Conservation (phyloP, 148 eudicot genomes). For the Silene conica region DNA sequence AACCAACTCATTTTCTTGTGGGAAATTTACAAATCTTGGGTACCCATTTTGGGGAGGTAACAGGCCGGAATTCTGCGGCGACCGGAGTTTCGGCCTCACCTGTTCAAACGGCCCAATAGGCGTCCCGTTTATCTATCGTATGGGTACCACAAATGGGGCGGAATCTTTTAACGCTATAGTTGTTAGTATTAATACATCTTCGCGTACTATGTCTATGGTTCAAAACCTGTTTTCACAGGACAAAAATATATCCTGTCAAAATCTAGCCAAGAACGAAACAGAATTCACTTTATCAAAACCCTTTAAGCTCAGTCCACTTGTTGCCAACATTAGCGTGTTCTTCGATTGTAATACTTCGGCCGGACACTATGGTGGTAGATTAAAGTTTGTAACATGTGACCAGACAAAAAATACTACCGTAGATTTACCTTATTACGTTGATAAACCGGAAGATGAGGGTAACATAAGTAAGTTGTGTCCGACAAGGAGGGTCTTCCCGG, state of each 20-base stretch:
- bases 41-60: conserved; percentile 21
- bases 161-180: not conserved
- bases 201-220: conserved; percentile 5
- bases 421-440: not conserved
- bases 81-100: not conserved
- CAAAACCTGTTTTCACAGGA: not conserved
- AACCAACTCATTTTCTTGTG: not conserved
- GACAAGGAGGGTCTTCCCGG: not conserved
- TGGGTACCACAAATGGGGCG: not conserved
- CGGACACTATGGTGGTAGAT: not conserved
- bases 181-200: conserved; percentile 5
- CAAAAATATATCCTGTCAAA: not conserved
- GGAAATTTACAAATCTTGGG: conserved; percentile 2
- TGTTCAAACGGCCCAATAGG: not conserved
- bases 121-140: not conserved
- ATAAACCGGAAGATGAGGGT: not conserved
- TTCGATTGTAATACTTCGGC: not conserved
- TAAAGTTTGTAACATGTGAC: not conserved
- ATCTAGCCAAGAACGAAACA: not conserved
- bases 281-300: not conserved
- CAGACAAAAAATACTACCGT: not conserved
- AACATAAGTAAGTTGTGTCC: not conserved
- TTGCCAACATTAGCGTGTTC: not conserved
- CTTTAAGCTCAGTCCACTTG: not conserved
- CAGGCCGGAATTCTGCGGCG: conserved; percentile 17